Evolutionary conservation across 768 basidiomycete species (phyloP), one percentile per base, ranked within the genome.

Genomic region (Psilocybe sp.): DNA sequence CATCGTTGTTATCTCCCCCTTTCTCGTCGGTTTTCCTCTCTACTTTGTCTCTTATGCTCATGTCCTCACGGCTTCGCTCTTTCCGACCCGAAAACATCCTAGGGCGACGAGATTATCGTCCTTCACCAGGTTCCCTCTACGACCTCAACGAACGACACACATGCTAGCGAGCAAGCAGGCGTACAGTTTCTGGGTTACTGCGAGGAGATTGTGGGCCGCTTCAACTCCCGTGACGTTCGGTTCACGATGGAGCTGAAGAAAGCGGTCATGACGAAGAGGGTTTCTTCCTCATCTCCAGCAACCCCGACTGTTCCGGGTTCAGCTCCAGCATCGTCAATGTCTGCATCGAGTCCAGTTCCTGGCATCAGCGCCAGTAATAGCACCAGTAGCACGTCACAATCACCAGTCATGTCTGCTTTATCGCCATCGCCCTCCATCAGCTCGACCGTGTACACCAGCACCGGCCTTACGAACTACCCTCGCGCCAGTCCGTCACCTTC

Each of bases 181-280:
- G 23, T 9, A 8, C 3, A 28, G 31, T 15, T 11, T 19, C 46
- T 91, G 89, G 91, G 92, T 4, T 88, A 85, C 56, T 94, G 91
- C 60, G 91, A 94, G 69, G 91, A 85, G 46, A 87, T 93, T 46
- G 87, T 93, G 2, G 91, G 91, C 9, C 76, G 81, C 5, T 92
- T 94, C 61, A 68, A 69, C 14, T 82, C 78, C 0, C 55, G 65
- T 16, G 71, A 85, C 49, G 91, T 94, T 9, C 77, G 70, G 8
- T 89, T 92, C 60, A 82, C 82, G 51, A 73, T 78, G 2, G 87
- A 82, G 56, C 78, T 94, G 53, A 93, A 94, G 73, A 84, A 81
- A 47, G 87, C 89, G 0, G 71, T 93, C 54, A 85, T 87, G 75
- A 78, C 88, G 3, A 90, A 87, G 66, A 79, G 89, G 1, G 69